Conservation (phyloP, 805 yeast genomes). For the Kodamaea laetipori region DNA sequence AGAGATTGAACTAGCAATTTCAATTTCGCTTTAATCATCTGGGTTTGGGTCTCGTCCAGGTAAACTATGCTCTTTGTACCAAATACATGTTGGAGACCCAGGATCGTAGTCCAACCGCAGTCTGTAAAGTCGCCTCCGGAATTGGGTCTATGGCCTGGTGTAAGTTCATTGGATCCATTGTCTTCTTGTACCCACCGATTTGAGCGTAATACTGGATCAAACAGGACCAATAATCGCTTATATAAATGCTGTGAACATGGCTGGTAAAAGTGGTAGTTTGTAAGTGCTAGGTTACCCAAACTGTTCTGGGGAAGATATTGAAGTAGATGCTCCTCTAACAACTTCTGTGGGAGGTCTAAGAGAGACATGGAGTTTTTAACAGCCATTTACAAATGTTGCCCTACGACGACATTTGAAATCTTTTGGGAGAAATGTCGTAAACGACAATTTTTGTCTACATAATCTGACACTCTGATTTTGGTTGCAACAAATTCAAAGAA, state of each 20-base stretch:
- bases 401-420: too few species aligned
- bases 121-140: slow-evolving; percentile 11
- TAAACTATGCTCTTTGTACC: slow-evolving; percentile 14
- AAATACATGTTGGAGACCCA: slow-evolving; percentile 12
- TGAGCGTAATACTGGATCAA: slow-evolving; percentile 17
- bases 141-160: slow-evolving; percentile 7
- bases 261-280: slow-evolving; percentile 37
- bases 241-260: slow-evolving; percentile 35
- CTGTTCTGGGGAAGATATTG: slow-evolving; percentile 33
- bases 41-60: slow-evolving; percentile 22
- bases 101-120: slow-evolving; percentile 7
- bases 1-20: slow-evolving; percentile 42
- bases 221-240: slow-evolving; percentile 25
- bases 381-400: not conserved
- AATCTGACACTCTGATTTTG: too few species aligned
- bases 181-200: slow-evolving; percentile 21
- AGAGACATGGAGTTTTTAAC: slow-evolving; percentile 3
- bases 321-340: slow-evolving; percentile 10
- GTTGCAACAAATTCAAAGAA: too few species aligned
- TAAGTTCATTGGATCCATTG: not conserved
- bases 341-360: not conserved
- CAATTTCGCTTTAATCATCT: slow-evolving; percentile 39
- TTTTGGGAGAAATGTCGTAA: too few species aligned
- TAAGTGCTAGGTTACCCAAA: slow-evolving; percentile 33
- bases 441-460: too few species aligned